A percentile compares a stretch with the other conserved stretches of the same genome.
Evolutionary conservation across 805 yeast species (phyloP).

Genomic region (Cyberlindnera veronae): DNA sequence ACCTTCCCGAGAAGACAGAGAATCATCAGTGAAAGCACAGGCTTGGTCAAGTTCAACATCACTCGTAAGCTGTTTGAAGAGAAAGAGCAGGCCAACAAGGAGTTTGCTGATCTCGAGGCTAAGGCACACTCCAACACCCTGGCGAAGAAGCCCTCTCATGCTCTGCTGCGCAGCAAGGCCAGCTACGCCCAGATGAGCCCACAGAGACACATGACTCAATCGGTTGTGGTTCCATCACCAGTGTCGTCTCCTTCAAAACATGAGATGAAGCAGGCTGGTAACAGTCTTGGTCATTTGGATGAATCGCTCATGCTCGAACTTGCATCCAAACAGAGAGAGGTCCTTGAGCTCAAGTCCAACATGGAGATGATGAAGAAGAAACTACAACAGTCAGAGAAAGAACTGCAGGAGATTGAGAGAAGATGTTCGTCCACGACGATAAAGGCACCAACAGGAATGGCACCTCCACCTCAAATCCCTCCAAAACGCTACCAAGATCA

Average conservation of each 20-base stretch:
- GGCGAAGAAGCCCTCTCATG: conserved; percentile 3
- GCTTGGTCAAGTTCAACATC: conserved; percentile 41
- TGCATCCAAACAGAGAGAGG: conserved; percentile 52
- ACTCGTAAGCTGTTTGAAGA: conserved; percentile 15
- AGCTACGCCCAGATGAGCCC: conserved; percentile 11
- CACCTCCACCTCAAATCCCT: conserved; percentile 3
- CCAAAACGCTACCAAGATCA: conserved; percentile 9
- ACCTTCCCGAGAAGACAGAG: conserved; percentile 30
- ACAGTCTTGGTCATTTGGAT: conserved; percentile 5
- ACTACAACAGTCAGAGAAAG: conserved; percentile 38
- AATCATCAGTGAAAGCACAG: conserved; percentile 48
- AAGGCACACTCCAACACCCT: neutral
- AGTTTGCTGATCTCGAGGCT: conserved; percentile 16
- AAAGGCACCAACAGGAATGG: conserved; percentile 1
- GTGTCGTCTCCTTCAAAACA: neutral
- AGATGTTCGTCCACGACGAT: conserved; percentile 27
- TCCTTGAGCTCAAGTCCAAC: conserved; percentile 45
- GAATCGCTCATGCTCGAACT: conserved; percentile 33
- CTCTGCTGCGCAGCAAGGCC: conserved; percentile 1
- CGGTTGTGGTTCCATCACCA: neutral
- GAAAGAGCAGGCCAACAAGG: conserved; percentile 13
- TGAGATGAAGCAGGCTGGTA: neutral
- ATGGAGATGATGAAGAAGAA: conserved; percentile 33
- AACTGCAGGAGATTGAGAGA: conserved; percentile 34
- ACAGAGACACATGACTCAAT: neutral